These are phyloP conservation scores for Starmerella vaccinii DNA, from an alignment of 805 yeast species.

Conservation along the genomic window DNA sequence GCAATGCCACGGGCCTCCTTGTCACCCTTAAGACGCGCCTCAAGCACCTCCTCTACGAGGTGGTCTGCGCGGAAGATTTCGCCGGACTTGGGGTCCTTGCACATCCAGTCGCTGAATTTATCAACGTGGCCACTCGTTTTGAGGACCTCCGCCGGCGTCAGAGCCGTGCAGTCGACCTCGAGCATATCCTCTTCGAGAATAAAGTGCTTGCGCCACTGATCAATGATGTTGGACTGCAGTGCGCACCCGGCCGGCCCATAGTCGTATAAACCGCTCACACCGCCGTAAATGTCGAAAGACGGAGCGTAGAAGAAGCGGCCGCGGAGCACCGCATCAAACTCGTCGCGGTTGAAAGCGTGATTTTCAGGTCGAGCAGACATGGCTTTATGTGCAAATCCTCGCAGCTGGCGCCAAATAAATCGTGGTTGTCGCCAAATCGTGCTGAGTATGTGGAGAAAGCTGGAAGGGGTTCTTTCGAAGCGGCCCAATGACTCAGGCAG, in stretches of 20 bases:
- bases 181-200: slow-evolving; percentile 96
- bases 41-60: slow-evolving; percentile 93
- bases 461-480: background rate
- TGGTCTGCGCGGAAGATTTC: slow-evolving; percentile 99
- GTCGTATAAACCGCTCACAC: slow-evolving; percentile 95
- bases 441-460: background rate
- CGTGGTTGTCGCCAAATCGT: slow-evolving; percentile 11
- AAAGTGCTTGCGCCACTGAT: slow-evolving; percentile 95
- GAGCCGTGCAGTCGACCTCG: slow-evolving; percentile 95
- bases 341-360: slow-evolving; percentile 62
- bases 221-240: slow-evolving; percentile 88
- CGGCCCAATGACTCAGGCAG: slow-evolving; percentile 1
- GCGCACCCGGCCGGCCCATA: slow-evolving; percentile 99
- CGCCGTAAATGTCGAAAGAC: slow-evolving; percentile 94
- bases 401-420: slow-evolving; percentile 5
- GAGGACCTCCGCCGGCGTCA: slow-evolving; percentile 94
- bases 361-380: slow-evolving; percentile 15
- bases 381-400: slow-evolving; percentile 9
- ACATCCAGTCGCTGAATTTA: slow-evolving; percentile 99
- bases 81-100: slow-evolving; percentile 88
- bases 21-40: slow-evolving; percentile 92
- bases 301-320: slow-evolving; percentile 97
- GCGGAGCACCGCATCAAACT: slow-evolving; percentile 79
- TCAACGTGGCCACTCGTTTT: slow-evolving; percentile 99
- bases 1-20: slow-evolving; percentile 85